Evolutionary conservation across 1,284 basidiomycete species (phyloP), one percentile per base, ranked within the genome.

Genomic region (Moesziomyces parantarcticus): DNA sequence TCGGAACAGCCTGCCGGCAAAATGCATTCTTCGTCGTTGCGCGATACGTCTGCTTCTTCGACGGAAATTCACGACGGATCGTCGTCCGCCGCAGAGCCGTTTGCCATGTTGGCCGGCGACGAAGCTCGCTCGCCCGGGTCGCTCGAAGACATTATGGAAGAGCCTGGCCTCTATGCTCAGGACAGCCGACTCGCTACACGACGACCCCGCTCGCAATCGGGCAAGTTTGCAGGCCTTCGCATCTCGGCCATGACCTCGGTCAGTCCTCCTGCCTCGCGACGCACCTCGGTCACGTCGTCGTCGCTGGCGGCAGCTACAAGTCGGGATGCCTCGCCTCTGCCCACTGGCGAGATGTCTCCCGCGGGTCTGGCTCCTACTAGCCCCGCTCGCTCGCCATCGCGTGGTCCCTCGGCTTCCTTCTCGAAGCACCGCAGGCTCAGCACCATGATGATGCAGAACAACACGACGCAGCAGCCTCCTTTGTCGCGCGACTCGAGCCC

Each of bases 101-200:
- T 58, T 40, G 58, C 49, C 36, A 54, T 50, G 54, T 58, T 55
- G 14, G 44, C 55, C 34, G 41, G 36, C 29, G 56, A 60, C 10
- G 62, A 62, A 13, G 40, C 59, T 18, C 49, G 48, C 5, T 42
- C 43, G 55, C 34, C 63, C 18, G 36, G 40, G 22, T 66, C 61
- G 41, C 56, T 73, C 18, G 65, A 58, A 11, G 70, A 73, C 51
- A 73, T 73, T 41, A 58, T 73, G 48, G 70, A 73, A 39, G 70
- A 73, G 44, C 60, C 70, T 4, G 40, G 48, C 20, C 29, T 50
- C 14, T 34, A 43, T 5, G 13, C 56, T 8, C 41, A 52, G 18
- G 42, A 20, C 7, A 9, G 14, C 1, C 32, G 22, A 14, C n/a
- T 18, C 18, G 20, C n/a, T 11, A 13, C 32, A n/a, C 47, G 51